Evolutionary conservation across 2,329 filamentous ascomycete species (phyloP), one percentile per base, ranked within the genome.

Genomic region (Colletotrichum orbiculare): DNA sequence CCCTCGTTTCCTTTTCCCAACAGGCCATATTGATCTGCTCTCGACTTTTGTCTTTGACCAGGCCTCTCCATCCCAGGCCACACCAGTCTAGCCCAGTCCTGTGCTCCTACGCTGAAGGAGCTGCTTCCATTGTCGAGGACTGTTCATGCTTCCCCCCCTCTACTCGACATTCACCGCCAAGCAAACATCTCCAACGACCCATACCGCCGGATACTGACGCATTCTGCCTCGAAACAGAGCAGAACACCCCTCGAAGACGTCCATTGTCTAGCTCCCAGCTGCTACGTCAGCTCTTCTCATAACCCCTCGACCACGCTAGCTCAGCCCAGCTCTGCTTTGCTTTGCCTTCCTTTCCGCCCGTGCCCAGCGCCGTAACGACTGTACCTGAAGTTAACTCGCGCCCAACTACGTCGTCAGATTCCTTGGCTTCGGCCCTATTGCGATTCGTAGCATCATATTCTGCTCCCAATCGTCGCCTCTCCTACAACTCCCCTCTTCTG

Each of bases 361-460:
- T 62, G 52, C 52, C 33, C 52, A 37, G 37, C 17, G 11, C 38
- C 35, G 46, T 41, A 52, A 58, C 58, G 46, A 52, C 60, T 58
- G 46, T 45, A 55, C 42, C 34, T 54, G 25, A 25, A 25, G 7
- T 49, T 45, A 33, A 49, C 45, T 50, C 46, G 55, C 55, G 8
- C 38, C 39, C 15, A 49, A 50, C 39, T 55, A 61, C 61, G 56
- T 61, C 62, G 57, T 52, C 42, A 41, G 25, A 47, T 47, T 62
- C 46, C 54, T 65, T 62, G 62, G 58, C 52, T 62, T 65, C 57
- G 46, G 58, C 37, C 58, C 62, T 52, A 47, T 53, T 56, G 58
- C 46, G 52, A 62, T 47, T 48, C 42, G 41, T 47, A 52, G 52
- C 25, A 55, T 55, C 50, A 46, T 52, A 35, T 54, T 52, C 41